Percentiles rank a stretch among this genome's conserved stretches.
These are phyloP conservation scores for Posidonia australis DNA, from an alignment of 106 monocot genomes.

Conservation along the genomic window DNA sequence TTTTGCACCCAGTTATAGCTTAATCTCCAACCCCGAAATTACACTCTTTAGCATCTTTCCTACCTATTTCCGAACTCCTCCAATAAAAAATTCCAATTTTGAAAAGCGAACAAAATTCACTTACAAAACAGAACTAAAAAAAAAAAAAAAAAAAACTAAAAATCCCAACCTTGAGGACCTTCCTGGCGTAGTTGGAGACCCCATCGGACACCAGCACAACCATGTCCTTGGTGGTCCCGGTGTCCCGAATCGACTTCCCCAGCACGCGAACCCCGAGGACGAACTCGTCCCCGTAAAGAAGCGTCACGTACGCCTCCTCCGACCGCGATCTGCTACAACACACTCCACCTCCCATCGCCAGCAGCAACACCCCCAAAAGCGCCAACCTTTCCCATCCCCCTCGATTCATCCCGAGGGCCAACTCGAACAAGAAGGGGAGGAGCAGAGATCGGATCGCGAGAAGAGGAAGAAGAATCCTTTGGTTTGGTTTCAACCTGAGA, in stretches of 20 bases:
- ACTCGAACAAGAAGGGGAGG: background rate
- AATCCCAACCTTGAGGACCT: slow-evolving; percentile 42
- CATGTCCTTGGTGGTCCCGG: slow-evolving; percentile 62
- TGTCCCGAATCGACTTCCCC: slow-evolving; percentile 82
- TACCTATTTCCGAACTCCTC: too few relatives aligned
- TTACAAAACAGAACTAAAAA: background rate
- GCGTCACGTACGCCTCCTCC: slow-evolving; percentile 67
- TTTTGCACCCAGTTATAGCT: too few relatives aligned
- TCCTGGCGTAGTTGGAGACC: slow-evolving; percentile 66
- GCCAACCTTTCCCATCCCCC: background rate
- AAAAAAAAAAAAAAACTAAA: background rate
- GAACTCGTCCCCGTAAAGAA: slow-evolving; percentile 86
- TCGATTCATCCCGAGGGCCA: background rate
- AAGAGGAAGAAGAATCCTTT: too few relatives aligned
- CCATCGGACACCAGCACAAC: slow-evolving; percentile 81
- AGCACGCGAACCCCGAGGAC: slow-evolving; percentile 81
- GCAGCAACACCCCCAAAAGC: background rate
- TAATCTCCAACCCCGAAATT: too few relatives aligned
- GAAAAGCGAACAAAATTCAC: too few relatives aligned
- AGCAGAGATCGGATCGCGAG: too few relatives aligned
- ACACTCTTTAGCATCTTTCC: too few relatives aligned
- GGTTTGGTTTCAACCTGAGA: too few relatives aligned
- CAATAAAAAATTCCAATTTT: too few relatives aligned
- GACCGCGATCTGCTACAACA: slow-evolving; percentile 12
- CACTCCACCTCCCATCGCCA: slow-evolving; percentile 4